Base-by-base conservation (phyloP, 345 rosid species). In the Citrus medica region DNA sequence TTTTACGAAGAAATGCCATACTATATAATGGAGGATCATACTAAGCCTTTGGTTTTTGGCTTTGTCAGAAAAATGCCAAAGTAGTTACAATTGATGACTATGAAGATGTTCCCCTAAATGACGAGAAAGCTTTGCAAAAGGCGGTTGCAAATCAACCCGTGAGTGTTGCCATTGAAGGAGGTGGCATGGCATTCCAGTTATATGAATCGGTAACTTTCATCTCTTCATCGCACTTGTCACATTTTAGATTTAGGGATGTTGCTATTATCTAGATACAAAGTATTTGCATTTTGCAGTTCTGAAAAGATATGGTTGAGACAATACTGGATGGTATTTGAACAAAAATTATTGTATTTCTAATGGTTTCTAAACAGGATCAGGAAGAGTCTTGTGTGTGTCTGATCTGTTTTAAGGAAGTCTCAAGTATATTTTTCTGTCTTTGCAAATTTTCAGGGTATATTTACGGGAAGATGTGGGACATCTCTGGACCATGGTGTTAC, bases 111-210 rank as follows among this genome's bases (percentile, higher is more conserved):
- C 95, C 95, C 7, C 66, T 1, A 12, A 88, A 96, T 63, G 24
- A 80, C 16, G 99, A 96, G 87, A 72, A 53, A 0, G 93, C 92
- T 30, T 70, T 96, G 87, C 77, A 88, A 84, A 93, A 86, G 82
- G 99, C 99, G 0, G 91, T 92, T 76, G 90, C 95, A 32, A 81
- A 84, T 35, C 99, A 96, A 69, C 99, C 99, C 0, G 65, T 96
- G 8, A 89, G 93, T 28, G 91, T 91, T 12, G 97, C 97, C 78
- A 94, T 96, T 70, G 98, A 96, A 84, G 97, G 87, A 6, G 91
- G 93, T 77, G 97, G 98, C 82, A 85, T 95, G 62, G 92, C 75
- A 2, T 96, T 94, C 82, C 97, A 94, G 83, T 82, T 94, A 9
- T 96, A 96, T 67, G n/a, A 73, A 1, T 91, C 97, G 80, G 95